A percentile compares a stretch with the other conserved stretches of the same genome.
These are phyloP conservation scores for Teratosphaeria nubilosa DNA, from an alignment of 2,329 filamentous ascomycete genomes.

Conservation along the genomic window DNA sequence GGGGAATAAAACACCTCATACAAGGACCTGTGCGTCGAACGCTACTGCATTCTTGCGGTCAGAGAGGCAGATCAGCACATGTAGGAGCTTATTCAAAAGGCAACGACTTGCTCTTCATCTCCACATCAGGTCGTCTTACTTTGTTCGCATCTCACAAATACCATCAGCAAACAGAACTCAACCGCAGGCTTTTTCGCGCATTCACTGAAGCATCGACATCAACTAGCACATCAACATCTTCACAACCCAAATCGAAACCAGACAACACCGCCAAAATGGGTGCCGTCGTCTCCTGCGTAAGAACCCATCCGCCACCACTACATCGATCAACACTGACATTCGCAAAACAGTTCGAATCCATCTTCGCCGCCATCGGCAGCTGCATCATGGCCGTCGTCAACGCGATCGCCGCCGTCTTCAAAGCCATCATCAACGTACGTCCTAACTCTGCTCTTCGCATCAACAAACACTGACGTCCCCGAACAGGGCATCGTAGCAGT, in stretches of 20 bases:
- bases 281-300: constrained; percentile 74
- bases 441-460: neutral
- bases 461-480: neutral
- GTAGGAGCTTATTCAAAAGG: neutral
- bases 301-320: constrained; percentile 26
- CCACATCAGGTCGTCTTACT: neutral
- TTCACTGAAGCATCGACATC: neutral
- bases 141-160: neutral
- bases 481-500: constrained; percentile 37
- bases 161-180: neutral
- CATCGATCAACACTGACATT: neutral
- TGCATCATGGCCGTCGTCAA: constrained; percentile 38
- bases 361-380: constrained; percentile 38
- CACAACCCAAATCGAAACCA: constrained; percentile 1
- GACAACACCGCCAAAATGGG: constrained; percentile 52
- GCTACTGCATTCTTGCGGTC: neutral
- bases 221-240: neutral
- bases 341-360: constrained; percentile 9
- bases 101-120: neutral
- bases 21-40: neutral
- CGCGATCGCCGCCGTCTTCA: constrained; percentile 36
- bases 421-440: constrained; percentile 35
- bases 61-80: neutral
- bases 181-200: neutral
- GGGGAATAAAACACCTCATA: too few relatives aligned